Conservation (phyloP, 805 yeast species). For the Cyberlindnera americana region DNA sequence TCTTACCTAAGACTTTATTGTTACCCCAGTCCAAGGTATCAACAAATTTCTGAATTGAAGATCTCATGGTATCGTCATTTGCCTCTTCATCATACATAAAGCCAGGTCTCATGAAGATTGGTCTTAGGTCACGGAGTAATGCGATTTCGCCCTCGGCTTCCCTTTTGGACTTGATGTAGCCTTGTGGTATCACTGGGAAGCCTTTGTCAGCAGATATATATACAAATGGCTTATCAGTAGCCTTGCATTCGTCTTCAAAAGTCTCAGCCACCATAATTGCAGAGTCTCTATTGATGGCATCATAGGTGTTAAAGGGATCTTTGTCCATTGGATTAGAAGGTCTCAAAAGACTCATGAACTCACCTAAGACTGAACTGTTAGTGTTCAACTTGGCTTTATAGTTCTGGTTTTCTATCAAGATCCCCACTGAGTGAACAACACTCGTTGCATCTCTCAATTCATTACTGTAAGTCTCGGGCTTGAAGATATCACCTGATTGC, state of each 20-base stretch:
- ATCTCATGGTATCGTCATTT: constrained; percentile 34
- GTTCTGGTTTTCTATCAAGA: constrained; percentile 60
- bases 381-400: constrained; percentile 53
- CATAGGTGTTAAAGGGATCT: constrained; percentile 46
- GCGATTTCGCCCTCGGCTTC: constrained; percentile 63
- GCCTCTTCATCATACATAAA: constrained; percentile 64
- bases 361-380: constrained; percentile 28
- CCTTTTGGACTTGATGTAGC: constrained; percentile 73
- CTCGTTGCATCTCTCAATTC: constrained; percentile 49
- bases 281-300: constrained; percentile 63
- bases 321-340: constrained; percentile 59
- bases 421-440: constrained; percentile 83
- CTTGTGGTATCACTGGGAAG: constrained; percentile 63
- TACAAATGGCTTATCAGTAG: constrained; percentile 46
- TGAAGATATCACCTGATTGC: constrained; percentile 64
- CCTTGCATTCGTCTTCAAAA: constrained; percentile 32
- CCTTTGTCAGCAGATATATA: constrained; percentile 80
- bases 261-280: constrained; percentile 63
- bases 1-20: constrained; percentile 36
- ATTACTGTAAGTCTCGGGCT: constrained; percentile 52
- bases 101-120: constrained; percentile 75
- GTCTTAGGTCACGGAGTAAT: constrained; percentile 46
- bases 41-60: constrained; percentile 40
- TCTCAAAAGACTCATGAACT: constrained; percentile 38
- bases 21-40: constrained; percentile 44